Conservation (phyloP, 345 rosid genomes). For the Aurinia saxatilis region DNA sequence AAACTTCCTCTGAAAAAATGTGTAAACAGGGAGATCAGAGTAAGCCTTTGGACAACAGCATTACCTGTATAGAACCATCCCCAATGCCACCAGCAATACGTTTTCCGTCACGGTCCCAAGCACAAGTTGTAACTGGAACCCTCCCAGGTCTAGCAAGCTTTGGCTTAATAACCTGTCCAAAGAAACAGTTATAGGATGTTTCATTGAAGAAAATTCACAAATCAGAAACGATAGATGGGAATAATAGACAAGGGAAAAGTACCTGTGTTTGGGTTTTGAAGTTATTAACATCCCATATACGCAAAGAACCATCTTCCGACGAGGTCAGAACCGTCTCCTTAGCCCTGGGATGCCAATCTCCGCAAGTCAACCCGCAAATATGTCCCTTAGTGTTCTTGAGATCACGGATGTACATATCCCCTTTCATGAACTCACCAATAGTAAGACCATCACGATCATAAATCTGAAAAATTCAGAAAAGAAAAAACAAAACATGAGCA, state of each 20-base stretch:
- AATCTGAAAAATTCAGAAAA: constrained; percentile 45
- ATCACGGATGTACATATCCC: constrained; percentile 98
- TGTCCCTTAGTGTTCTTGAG: constrained; percentile 97
- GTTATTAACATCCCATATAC: constrained; percentile 96
- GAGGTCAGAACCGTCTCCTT: constrained; percentile 90
- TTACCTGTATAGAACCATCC: constrained; percentile 94
- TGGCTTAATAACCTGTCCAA: constrained; percentile 87
- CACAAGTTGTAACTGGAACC: constrained; percentile 84
- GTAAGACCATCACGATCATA: constrained; percentile 96
- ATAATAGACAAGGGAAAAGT: not conserved
- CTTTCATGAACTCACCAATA: constrained; percentile 91
- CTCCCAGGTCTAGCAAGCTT: constrained; percentile 98
- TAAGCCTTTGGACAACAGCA: constrained; percentile 1
- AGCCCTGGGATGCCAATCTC: constrained; percentile 87
- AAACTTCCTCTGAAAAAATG: not conserved
- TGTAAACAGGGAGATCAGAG: not conserved
- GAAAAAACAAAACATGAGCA: too few relatives aligned
- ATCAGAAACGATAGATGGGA: not conserved
- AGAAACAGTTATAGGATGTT: constrained; percentile 6
- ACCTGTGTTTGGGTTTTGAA: constrained; percentile 96
- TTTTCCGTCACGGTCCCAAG: constrained; percentile 96
- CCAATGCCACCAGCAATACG: constrained; percentile 85
- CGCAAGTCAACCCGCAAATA: constrained; percentile 84
- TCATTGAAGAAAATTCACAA: not conserved
- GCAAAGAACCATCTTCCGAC: constrained; percentile 94